A percentile compares a stretch with the other conserved stretches of the same genome.
phyloP scores from a whole-genome alignment of 495 filamentous ascomycete genomes.

The Tuber indicum region DNA sequence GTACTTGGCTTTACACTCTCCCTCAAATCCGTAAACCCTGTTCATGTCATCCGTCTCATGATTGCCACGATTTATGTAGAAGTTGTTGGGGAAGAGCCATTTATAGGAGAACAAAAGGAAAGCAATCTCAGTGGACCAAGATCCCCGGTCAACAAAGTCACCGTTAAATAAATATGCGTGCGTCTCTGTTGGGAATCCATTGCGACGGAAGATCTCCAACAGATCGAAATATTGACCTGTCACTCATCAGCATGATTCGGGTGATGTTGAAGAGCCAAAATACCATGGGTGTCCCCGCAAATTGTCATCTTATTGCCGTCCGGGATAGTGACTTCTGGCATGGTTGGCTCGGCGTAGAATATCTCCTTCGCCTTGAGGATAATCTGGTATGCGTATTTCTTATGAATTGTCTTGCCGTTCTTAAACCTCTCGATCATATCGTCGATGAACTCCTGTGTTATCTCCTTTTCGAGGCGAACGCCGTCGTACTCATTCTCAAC shows the following conservation, averaged over 20 bases:
- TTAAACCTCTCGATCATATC: conserved; percentile 97
- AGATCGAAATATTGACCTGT: conserved; percentile 96
- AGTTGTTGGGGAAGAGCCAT: conserved; percentile 75
- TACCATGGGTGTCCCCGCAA: conserved; percentile 95
- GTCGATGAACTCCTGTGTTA: conserved; percentile 93
- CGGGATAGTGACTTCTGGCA: conserved; percentile 86
- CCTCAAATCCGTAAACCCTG: conserved; percentile 95
- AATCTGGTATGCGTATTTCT: conserved; percentile 97
- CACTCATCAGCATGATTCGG: conserved; percentile 20
- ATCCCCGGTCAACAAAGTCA: conserved; percentile 96
- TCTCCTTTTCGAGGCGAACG: conserved; percentile 65
- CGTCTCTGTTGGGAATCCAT: conserved; percentile 73
- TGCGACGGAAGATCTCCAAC: conserved; percentile 89
- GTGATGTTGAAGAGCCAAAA: conserved; percentile 29
- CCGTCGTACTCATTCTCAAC: conserved; percentile 85
- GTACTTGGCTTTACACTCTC: conserved; percentile 97
- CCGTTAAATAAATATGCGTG: conserved; percentile 98
- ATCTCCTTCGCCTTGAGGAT: conserved; percentile 80
- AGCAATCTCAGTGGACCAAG: conserved; percentile 95
- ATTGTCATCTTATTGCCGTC: conserved; percentile 76
- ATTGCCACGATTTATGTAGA: conserved; percentile 98
- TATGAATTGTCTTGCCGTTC: conserved; percentile 85
- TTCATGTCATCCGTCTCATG: conserved; percentile 99
- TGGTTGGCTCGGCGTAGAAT: conserved; percentile 86
- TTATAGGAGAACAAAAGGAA: conserved; percentile 94